Base-by-base conservation (phyloP, 1,284 basidiomycete species). In the Melampsora abietis-canadensis region DNA sequence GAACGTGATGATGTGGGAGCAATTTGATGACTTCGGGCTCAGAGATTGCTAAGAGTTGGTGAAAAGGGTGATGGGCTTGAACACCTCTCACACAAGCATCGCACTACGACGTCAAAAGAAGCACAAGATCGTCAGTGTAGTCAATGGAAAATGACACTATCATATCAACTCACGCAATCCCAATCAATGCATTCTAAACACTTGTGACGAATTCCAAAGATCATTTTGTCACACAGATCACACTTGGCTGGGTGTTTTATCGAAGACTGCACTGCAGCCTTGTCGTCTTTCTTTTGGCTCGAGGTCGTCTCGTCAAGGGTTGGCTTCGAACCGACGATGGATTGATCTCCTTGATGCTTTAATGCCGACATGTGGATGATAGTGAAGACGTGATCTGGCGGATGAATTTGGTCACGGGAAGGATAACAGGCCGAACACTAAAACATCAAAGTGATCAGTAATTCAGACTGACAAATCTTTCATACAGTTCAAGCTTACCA, bases 171-270 rank as follows among this genome's bases (percentile, higher is more conserved):
- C 24, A 76, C 37, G 19, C 75, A 73, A 77, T 66, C 84, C 88
- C 81, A 80, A 90, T 88, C 76, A 10, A 78, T 77, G 51, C 80
- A 81, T 30, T 77, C 74, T 46, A 78, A 48, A 64, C 80, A 81
- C 85, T 92, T 92, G 83, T 87, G 92, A 27, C 91, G 86, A 46
- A 85, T 80, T 1, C 90, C 90, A 37, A 79, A 79, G 75, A 93
- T 89, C 4, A 81, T 80, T 68, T 84, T 83, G 15, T 81, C 77
- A 82, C 91, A 93, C 5, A 92, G 79, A 79, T 92, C 86, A 82
- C 90, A 92, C 12, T 81, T 85, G 1, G 90, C 90, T 70, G 82
- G 80, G 79, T 92, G 90, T 31, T 61, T 76, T 30, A 69, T 15
- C 24, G 6, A 19, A 12, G 30, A 24, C 44, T 54, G 27, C 44